Evolutionary conservation across 441 rosid genomes (phyloP), one percentile per base, ranked within the genome.

Genomic region (Eruca vesicaria): DNA sequence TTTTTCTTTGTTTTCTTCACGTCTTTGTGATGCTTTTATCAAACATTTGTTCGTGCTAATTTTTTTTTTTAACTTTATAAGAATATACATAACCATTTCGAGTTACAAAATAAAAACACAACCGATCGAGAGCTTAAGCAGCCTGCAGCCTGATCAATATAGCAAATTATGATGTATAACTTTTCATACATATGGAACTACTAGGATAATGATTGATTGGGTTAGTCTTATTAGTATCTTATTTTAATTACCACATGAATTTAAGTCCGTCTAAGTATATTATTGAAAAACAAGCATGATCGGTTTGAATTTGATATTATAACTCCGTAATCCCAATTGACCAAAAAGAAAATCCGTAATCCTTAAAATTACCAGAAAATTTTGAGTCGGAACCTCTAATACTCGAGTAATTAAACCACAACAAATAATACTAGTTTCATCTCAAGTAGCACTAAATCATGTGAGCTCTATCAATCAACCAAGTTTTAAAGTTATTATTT

Each of bases 11-110:
- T 1, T 71, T 71, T 33, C 36, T 66, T 66, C 35, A 59, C 63
- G 72, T 50, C 63, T 71, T 71, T 78, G 85, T 8, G 65, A 73
- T 68, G 79, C 86, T 81, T 88, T 88, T 80, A 77, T 73, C 82
- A 69, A 86, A 85, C 88, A 86, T 45, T 36, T 79, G 68, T 55
- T 53, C 77, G 84, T 79, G 84, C 79, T 53, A 65, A 3, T 23
- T 68, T 68, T 1, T 74, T n/a, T n/a, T n/a, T n/a, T n/a, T n/a
- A n/a, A n/a, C n/a, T n/a, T n/a, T n/a, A n/a, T n/a, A n/a, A n/a
- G n/a, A n/a, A n/a, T n/a, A n/a, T n/a, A n/a, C n/a, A n/a, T n/a
- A n/a, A n/a, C n/a, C n/a, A n/a, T n/a, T n/a, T 26, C 29, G 29
- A 26, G 4, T 26, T 26, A 26, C 29, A 26, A 26, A 26, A 1